phyloP scores from a whole-genome alignment of 2,329 filamentous ascomycete genomes.

The Fusarium goolgardi region DNA sequence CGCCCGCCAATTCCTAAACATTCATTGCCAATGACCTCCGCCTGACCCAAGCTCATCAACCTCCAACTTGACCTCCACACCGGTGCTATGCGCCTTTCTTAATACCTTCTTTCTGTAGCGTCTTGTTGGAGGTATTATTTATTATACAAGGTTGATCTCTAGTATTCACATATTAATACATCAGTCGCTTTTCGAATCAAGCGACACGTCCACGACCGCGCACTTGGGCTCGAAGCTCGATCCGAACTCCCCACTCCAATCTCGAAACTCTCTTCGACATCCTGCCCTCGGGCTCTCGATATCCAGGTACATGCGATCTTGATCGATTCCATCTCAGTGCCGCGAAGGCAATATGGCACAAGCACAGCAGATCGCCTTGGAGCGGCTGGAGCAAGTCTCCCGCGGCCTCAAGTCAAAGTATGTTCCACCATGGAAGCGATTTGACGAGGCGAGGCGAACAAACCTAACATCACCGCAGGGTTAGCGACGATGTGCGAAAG shows the following conservation, averaged over 20 bases:
- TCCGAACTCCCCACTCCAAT: conserved; percentile 15
- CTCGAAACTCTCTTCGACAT: conserved; percentile 9
- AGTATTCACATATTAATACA: conserved; percentile 2
- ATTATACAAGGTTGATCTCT: neutral
- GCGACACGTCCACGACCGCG: conserved; percentile 31
- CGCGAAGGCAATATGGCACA: conserved; percentile 54
- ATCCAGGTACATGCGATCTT: conserved; percentile 47
- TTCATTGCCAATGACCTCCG: conserved; percentile 39
- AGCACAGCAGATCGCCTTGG: conserved; percentile 65
- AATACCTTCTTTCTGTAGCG: conserved; percentile 32
- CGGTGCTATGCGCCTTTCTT: conserved; percentile 44
- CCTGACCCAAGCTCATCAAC: conserved; percentile 45
- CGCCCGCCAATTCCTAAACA: conserved; percentile 42
- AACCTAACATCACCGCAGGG: conserved; percentile 45
- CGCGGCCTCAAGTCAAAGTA: conserved; percentile 69
- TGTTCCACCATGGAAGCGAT: conserved; percentile 23
- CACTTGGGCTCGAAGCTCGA: conserved; percentile 28
- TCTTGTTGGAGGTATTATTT: conserved; percentile 32
- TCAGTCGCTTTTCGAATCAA: neutral
- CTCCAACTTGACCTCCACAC: conserved; percentile 31
- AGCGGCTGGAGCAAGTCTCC: conserved; percentile 65
- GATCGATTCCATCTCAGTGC: conserved; percentile 41
- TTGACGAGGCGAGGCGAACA: neutral
- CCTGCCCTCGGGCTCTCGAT: conserved; percentile 17
- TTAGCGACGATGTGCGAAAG: conserved; percentile 62